Evolutionary conservation across 192 early-diverging fungal species (phyloP), one percentile per base, ranked within the genome.

Genomic region (Umbelopsis sp.): DNA sequence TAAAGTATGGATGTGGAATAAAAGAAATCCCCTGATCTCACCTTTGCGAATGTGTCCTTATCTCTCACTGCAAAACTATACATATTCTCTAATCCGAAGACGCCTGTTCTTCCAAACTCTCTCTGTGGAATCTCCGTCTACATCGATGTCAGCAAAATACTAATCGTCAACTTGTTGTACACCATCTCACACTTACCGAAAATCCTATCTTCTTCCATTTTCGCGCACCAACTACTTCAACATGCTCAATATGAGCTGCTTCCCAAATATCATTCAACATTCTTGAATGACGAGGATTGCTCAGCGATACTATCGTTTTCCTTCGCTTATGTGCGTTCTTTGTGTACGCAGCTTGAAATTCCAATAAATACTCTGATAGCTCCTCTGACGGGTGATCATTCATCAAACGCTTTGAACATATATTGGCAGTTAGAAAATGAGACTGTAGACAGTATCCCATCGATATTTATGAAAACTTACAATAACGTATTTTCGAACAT

Each of bases 191-290:
- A 66, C 72, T 70, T 80, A 92, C 90, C 45, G 81, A 73, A 82
- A 92, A 92, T 20, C 91, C 91, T 31, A 92, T 76, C 67, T 80
- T 79, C 65, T 77, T 77, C 90, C 91, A 92, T 71, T 87, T 87
- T 16, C 69, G 62, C 20, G 70, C 66, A 29, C 72, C 69, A 10
- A 66, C 59, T 0, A 69, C 70, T 49, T 83, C 81, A n/a, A 78
- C 68, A 16, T 81, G 72, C 6, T 81, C 67, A 34, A 83, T 72
- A 22, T 74, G 72, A 11, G 89, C 82, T 2, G 76, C 51, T 24
- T 80, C 59, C 87, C 85, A 92, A 16, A 92, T 67, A 43, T 88
- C 86, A 54, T 84, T 75, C 14, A 92, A 67, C 31, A 81, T 65
- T 8, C 47, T 66, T 69, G 74, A 81, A 78, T 91, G 87, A 2